Conservation (phyloP, 805 yeast genomes). For the Candida dendrica region DNA sequence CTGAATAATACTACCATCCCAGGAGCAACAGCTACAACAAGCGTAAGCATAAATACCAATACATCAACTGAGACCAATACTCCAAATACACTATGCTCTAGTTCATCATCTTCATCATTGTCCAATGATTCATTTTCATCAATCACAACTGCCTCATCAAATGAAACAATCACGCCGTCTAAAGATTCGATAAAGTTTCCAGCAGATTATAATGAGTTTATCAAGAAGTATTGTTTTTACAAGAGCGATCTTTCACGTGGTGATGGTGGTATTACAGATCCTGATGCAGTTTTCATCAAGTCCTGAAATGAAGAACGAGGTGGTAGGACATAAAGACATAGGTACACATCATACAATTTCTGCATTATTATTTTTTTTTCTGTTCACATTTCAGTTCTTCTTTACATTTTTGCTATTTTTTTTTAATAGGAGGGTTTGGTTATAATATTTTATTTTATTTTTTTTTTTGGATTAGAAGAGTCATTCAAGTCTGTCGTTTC, state of each 20-base stretch:
- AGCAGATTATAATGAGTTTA: constrained; percentile 13
- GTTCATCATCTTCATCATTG: background rate
- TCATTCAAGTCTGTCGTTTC: too few species aligned
- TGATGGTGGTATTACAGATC: background rate
- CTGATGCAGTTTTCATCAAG: constrained; percentile 2
- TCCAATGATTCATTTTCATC: background rate
- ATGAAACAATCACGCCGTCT: background rate
- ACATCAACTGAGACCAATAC: constrained; percentile 3
- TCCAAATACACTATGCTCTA: constrained; percentile 3
- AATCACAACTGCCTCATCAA: background rate
- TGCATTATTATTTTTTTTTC: too few species aligned
- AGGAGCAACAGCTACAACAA: background rate
- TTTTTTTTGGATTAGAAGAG: too few species aligned
- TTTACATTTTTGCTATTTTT: too few species aligned
- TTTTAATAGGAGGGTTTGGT: too few species aligned
- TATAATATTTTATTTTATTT: too few species aligned
- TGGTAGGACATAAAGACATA: too few species aligned
- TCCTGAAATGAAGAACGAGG: too few species aligned
- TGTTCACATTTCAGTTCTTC: too few species aligned
- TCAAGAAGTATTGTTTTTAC: constrained; percentile 21
- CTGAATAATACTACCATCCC: constrained; percentile 3
- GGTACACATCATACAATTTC: background rate
- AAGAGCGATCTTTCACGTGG: constrained; percentile 12
- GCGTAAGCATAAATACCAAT: too few species aligned
- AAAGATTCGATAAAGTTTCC: background rate